Base-by-base conservation (phyloP, 2,329 filamentous ascomycete species). In the Diaporthe ampelina region DNA sequence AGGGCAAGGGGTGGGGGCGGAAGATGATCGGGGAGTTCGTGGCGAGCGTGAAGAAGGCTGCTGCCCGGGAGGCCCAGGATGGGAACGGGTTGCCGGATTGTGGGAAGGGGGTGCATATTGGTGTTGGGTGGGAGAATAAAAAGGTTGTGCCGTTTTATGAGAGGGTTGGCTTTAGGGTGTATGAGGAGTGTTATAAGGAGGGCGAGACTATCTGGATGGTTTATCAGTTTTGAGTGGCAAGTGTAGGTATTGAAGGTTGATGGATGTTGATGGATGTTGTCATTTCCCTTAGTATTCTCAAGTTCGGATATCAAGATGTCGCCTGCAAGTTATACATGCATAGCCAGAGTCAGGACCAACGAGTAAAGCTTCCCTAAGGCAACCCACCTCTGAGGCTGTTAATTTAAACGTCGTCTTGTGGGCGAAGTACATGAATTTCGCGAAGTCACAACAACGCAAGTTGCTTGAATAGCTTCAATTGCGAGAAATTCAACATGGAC, bases 91-190 rank as follows among this genome's bases (percentile, higher is more conserved):
- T 58, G 29, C 29, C 29, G 54, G 77, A 82, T 56, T 81, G 77
- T 52, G 83, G 82, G 32, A 81, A 77, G 76, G 86, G 86, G 3
- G 80, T 86, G 26, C 84, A 85, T 75, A 81, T 88, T 43, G 86
- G 86, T 4, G 81, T 88, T 10, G 82, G 83, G 17, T 83, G 79
- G 35, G 87, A 88, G 78, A 88, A 88, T 77, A 80, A 76, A 8
- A 84, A 85, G 80, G 87, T 88, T 19, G 83, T 89, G 57, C 77
- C 79, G 58, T 88, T 88, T 77, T 88, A 88, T 76, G 83, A 88
- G 79, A 84, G 79, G 79, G 76, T 85, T 74, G 87, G 86, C 48
- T 88, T 88, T 74, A 80, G 81, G 73, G 78, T 86, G 11, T 78
- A 82, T 7, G 45, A 67, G 45, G 81, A 82, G 3, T 83, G 81